Evolutionary conservation across 129 eudicot genomes (phyloP).

Genomic region (Arctium lappa): DNA sequence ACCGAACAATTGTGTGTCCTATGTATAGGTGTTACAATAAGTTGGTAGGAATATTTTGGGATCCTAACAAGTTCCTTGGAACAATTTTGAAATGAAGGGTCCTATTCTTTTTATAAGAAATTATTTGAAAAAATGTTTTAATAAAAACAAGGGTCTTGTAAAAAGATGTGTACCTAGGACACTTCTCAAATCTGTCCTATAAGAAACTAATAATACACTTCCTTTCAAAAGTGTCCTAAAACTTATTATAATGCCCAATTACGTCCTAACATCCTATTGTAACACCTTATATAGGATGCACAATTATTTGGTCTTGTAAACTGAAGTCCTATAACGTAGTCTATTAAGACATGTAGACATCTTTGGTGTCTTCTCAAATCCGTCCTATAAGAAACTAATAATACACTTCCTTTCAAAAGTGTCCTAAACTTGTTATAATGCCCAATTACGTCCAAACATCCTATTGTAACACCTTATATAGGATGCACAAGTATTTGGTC

Average conservation of each 20-base stretch:
- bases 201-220: not conserved
- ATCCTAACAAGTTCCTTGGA: not conserved
- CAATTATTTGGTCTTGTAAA: not conserved
- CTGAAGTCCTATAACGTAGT: not conserved
- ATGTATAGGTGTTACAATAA: not conserved
- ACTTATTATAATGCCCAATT: not conserved
- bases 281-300: not conserved
- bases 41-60: too few species aligned
- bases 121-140: not conserved
- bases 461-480: not conserved
- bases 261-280: not conserved
- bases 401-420: not conserved
- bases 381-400: not conserved
- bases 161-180: too few species aligned
- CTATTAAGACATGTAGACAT: not conserved
- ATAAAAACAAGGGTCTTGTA: too few species aligned
- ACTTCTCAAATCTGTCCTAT: not conserved
- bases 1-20: not conserved
- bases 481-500: not conserved
- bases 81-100: not conserved
- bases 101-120: not conserved
- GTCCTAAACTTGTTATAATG: not conserved
- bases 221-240: not conserved
- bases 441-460: not conserved
- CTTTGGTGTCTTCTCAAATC: not conserved